Evolutionary conservation across 2,329 filamentous ascomycete species (phyloP).

Genomic region (Xylariaceae sp.): DNA sequence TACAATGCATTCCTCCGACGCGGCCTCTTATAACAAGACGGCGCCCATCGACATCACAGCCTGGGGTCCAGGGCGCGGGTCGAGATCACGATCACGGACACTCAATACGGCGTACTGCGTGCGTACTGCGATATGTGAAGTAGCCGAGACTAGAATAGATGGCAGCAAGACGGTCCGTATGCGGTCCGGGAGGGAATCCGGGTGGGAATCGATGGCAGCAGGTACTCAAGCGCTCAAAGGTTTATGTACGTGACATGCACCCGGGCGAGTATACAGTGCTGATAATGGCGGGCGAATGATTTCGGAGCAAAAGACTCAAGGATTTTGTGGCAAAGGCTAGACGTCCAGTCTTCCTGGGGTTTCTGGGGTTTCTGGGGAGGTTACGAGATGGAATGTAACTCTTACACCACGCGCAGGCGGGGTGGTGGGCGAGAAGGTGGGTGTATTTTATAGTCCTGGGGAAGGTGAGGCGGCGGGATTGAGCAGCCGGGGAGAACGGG

Average conservation of each 20-base stretch:
- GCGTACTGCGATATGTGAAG: neutral
- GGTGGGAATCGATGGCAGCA: neutral
- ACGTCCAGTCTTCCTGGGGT: neutral
- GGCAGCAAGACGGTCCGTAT: slow-evolving; percentile 8
- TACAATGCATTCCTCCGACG: slow-evolving; percentile 26
- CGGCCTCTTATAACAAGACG: slow-evolving; percentile 21
- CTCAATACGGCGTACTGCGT: neutral
- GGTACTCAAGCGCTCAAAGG: slow-evolving; percentile 10
- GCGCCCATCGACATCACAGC: slow-evolving; percentile 24
- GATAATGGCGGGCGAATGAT: neutral
- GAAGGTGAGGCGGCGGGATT: neutral
- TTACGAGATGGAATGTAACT: neutral
- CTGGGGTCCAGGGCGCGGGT: neutral
- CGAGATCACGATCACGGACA: neutral
- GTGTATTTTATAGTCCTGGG: neutral
- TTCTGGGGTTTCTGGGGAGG: neutral
- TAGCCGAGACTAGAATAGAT: neutral
- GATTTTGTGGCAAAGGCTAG: slow-evolving; percentile 2
- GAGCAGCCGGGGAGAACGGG: slow-evolving; percentile 4
- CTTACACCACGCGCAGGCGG: slow-evolving; percentile 1
- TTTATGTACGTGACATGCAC: neutral
- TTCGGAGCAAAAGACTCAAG: no score
- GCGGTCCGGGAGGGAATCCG: slow-evolving; percentile 1
- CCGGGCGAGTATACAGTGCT: neutral
- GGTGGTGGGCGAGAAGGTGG: neutral